These are phyloP conservation scores for Byssothecium circinans DNA, from an alignment of 2,329 filamentous ascomycete species.

Conservation along the genomic window DNA sequence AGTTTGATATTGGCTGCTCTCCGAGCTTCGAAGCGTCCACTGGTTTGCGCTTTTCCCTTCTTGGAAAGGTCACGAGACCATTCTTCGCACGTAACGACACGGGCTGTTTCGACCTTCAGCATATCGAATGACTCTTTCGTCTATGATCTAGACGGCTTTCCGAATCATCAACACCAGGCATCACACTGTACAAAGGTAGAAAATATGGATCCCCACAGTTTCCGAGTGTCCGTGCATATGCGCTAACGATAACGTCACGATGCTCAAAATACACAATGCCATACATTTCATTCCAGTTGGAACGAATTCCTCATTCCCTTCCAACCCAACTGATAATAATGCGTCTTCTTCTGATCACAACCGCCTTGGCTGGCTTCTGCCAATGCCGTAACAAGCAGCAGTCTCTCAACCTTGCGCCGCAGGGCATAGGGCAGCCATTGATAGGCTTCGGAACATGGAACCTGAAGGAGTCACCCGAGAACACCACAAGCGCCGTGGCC, in stretches of 20 bases:
- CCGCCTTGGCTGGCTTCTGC: conserved; percentile 4
- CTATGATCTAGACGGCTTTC: too few species aligned
- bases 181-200: too few species aligned
- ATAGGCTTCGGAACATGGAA: conserved; percentile 27
- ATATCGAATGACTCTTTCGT: too few species aligned
- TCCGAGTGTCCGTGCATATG: conserved; percentile 1
- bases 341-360: neutral
- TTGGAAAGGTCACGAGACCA: too few species aligned
- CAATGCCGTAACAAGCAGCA: conserved; percentile 14
- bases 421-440: conserved; percentile 10
- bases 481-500: conserved; percentile 37
- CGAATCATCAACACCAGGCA: neutral
- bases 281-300: neutral
- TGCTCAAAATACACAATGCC: neutral
- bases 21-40: too few species aligned
- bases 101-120: too few species aligned
- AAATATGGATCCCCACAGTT: neutral
- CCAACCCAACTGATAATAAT: neutral
- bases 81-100: too few species aligned
- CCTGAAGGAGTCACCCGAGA: conserved; percentile 14
- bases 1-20: too few species aligned
- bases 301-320: neutral
- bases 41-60: too few species aligned
- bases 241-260: conserved; percentile 7
- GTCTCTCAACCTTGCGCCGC: conserved; percentile 3